phyloP scores from a whole-genome alignment of 75 land plant genomes.

The Selaginella tamariscina region DNA sequence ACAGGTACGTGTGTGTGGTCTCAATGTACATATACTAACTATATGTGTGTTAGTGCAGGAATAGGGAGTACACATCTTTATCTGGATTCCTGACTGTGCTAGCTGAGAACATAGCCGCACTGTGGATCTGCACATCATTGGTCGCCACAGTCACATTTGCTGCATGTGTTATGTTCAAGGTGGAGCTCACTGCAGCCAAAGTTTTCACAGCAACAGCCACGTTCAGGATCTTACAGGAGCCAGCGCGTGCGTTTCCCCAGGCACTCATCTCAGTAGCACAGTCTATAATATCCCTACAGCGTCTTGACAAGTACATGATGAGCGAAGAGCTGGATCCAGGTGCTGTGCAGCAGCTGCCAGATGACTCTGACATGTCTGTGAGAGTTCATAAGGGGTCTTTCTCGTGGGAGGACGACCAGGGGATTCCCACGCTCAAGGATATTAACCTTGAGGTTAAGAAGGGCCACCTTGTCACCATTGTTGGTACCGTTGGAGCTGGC shows the following conservation, averaged over 20 bases:
- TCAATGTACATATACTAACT: no score
- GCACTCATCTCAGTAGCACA: conserved; percentile 73
- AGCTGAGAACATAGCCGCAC: conserved; percentile 41
- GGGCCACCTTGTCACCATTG: conserved; percentile 29
- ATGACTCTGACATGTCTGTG: conserved; percentile 21
- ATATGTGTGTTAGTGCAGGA: no score
- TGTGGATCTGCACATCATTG: conserved; percentile 53
- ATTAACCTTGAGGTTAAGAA: conserved; percentile 20
- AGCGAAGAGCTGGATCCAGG: conserved; percentile 52
- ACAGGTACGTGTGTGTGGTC: no score
- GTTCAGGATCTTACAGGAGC: conserved; percentile 84
- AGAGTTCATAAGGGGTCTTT: conserved; percentile 37
- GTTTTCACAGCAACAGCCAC: conserved; percentile 81
- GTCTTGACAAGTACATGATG: conserved; percentile 61
- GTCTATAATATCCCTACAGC: conserved; percentile 64
- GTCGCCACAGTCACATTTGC: conserved; percentile 58
- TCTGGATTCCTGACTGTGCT: conserved; percentile 48
- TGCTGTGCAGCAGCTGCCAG: conserved; percentile 39
- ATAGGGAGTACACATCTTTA: conserved; percentile 21
- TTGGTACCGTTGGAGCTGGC: conserved; percentile 36
- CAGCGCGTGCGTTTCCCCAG: conserved; percentile 80
- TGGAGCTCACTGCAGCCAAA: conserved; percentile 47
- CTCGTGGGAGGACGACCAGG: conserved; percentile 23
- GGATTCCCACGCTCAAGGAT: conserved; percentile 16
- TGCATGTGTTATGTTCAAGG: conserved; percentile 35